These are phyloP conservation scores for Trichoderma asperellum DNA, from an alignment of 2,329 filamentous ascomycete species.

Conservation along the genomic window DNA sequence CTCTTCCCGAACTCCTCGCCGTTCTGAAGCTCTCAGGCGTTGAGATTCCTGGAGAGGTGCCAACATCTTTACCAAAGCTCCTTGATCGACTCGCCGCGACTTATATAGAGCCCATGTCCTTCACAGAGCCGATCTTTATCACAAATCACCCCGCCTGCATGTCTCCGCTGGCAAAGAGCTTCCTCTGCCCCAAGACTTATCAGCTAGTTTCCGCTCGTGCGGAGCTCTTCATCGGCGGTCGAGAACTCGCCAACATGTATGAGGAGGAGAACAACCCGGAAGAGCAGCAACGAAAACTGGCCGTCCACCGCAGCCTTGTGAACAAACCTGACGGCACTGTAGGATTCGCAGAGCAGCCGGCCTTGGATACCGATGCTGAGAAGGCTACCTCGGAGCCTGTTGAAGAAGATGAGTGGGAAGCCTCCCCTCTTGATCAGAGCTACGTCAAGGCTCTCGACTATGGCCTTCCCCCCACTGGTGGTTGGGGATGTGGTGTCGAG, in stretches of 20 bases:
- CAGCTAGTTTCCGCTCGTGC: conserved; percentile 80
- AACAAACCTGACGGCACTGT: conserved; percentile 42
- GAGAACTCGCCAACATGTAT: conserved; percentile 93
- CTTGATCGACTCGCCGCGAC: conserved; percentile 78
- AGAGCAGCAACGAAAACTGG: conserved; percentile 82
- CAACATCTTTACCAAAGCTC: conserved; percentile 64
- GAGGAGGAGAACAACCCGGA: conserved; percentile 96
- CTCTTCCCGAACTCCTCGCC: conserved; percentile 60
- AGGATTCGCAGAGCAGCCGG: conserved; percentile 49
- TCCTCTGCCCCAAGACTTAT: conserved; percentile 65
- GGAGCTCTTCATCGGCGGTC: conserved; percentile 79
- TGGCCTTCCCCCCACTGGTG: conserved; percentile 91
- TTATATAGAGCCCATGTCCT: conserved; percentile 79
- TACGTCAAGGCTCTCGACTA: conserved; percentile 85
- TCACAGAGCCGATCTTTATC: conserved; percentile 75
- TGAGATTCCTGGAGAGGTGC: conserved; percentile 67
- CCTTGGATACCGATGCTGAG: conserved; percentile 24
- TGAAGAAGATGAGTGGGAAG: conserved; percentile 50
- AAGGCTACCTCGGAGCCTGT: conserved; percentile 22
- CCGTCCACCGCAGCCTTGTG: conserved; percentile 52
- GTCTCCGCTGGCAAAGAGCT: conserved; percentile 89
- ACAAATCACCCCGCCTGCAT: conserved; percentile 87
- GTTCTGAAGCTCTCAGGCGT: conserved; percentile 60
- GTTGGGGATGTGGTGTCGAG: conserved; percentile 95
- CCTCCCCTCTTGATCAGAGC: conserved; percentile 68